phyloP scores from a whole-genome alignment of 441 rosid genomes.

The Iberis amara region DNA sequence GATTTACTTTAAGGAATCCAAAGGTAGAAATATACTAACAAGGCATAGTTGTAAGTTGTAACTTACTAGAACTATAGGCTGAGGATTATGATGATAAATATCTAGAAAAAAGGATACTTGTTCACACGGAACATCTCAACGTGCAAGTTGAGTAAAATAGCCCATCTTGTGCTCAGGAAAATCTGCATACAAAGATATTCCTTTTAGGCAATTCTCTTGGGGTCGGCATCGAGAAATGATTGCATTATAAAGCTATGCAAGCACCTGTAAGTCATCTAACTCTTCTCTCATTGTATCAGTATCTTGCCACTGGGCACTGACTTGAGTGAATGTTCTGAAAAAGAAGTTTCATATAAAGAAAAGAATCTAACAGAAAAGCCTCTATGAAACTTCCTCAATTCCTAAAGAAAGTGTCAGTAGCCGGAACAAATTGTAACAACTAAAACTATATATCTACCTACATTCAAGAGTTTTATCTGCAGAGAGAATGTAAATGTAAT shows the following conservation, averaged over 20 bases:
- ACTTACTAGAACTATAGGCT: not conserved
- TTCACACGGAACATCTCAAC: slow-evolving; percentile 99
- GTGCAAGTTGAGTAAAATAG: slow-evolving; percentile 90
- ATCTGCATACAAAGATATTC: slow-evolving; percentile 48
- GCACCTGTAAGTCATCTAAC: slow-evolving; percentile 93
- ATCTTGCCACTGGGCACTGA: slow-evolving; percentile 98
- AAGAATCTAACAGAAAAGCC: slow-evolving; percentile 13
- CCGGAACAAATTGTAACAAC: not conserved
- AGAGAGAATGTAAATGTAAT: slow-evolving; percentile 1
- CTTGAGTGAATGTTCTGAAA: slow-evolving; percentile 97
- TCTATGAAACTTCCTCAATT: slow-evolving; percentile 6
- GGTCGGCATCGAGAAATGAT: slow-evolving; percentile 1
- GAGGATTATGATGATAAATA: slow-evolving; percentile 17
- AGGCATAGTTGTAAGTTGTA: not conserved
- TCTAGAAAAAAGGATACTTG: slow-evolving; percentile 77
- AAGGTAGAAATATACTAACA: slow-evolving; percentile 21
- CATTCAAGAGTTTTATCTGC: not conserved
- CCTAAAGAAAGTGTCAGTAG: not conserved
- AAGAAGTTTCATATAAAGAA: slow-evolving; percentile 23
- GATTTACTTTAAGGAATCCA: slow-evolving; percentile 51
- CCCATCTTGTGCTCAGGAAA: slow-evolving; percentile 98
- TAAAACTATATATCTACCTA: not conserved
- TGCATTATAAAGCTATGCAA: slow-evolving; percentile 24
- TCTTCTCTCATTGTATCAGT: slow-evolving; percentile 98
- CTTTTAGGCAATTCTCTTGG: not conserved